Evolutionary conservation across 2,329 filamentous ascomycete genomes (phyloP), one percentile per base, ranked within the genome.

Genomic region (Chaetomium sp.): DNA sequence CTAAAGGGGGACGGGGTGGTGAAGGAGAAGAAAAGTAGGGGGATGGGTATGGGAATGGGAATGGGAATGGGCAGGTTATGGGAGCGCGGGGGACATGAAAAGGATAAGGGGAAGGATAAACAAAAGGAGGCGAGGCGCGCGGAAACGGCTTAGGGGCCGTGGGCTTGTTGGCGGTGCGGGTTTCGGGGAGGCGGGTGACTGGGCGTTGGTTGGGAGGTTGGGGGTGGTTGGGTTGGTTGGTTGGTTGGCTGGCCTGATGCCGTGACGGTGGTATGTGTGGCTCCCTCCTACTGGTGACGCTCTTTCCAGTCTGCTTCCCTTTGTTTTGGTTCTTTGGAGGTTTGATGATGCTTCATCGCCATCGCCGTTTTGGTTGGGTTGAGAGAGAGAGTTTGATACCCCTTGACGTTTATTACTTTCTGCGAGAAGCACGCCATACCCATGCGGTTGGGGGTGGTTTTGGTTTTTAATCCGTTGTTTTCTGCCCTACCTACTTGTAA

Each of bases 91-190:
- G 45, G 50, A 10, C 25, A 62, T 2, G 31, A 54, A 13, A 50
- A 35, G 31, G 27, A 55, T 5, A 27, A 55, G 31, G 31, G n/a
- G 19, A 35, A 16, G 51, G 31, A 55, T 47, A 47, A 47, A 47
- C 45, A 47, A 47, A 47, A 47, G 45, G 42, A 56, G 31, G 31
- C 1, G 21, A 56, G 23, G 53, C 31, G 21, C 45, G 8, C 21
- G 47, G 23, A 50, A 27, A 50, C 21, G 47, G 53, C 13, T 56
- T 56, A 56, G 53, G 53, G 31, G 53, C 29, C 53, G 53, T 38
- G 53, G 53, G 35, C 53, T 38, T 56, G 53, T 19, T 38, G 53
- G 27, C 53, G 31, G 19, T 21, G 53, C 27, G 31, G 16, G 45
- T 47, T 21, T 23, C 45, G 19, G n/a, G 45, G 19, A 7, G 45